phyloP scores from a whole-genome alignment of 805 yeast species.

The Tetrapisispora fleetii region DNA sequence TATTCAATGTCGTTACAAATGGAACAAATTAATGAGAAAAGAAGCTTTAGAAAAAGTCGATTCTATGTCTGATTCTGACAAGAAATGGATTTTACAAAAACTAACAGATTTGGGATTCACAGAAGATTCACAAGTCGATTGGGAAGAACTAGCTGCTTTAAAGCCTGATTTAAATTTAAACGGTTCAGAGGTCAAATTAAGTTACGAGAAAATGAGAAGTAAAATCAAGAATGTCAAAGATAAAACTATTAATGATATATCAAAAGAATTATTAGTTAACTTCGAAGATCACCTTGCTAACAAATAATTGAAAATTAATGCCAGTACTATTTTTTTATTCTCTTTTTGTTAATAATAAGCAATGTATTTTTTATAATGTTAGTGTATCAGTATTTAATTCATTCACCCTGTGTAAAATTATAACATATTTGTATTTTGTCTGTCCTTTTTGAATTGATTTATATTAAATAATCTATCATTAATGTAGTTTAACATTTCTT shows the following conservation, averaged over 20 bases:
- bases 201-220: slow-evolving; percentile 50
- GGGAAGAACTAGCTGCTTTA: slow-evolving; percentile 44
- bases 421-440: slow-evolving; percentile 1
- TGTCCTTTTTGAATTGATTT: too few relatives aligned
- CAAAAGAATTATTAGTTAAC: slow-evolving; percentile 18
- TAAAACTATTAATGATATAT: slow-evolving; percentile 30
- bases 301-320: not conserved
- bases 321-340: not conserved
- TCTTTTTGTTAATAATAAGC: not conserved
- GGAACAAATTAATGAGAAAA: slow-evolving; percentile 71
- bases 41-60: slow-evolving; percentile 40
- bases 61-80: slow-evolving; percentile 38
- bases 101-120: slow-evolving; percentile 36
- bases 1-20: slow-evolving; percentile 91
- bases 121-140: slow-evolving; percentile 38
- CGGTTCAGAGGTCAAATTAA: slow-evolving; percentile 49
- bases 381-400: slow-evolving; percentile 1
- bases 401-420: not conserved
- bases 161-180: slow-evolving; percentile 43
- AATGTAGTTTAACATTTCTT: too few relatives aligned
- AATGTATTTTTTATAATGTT: not conserved
- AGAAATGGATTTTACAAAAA: slow-evolving; percentile 40
- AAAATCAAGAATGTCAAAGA: slow-evolving; percentile 40
- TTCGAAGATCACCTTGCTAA: not conserved
- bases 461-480: too few relatives aligned